Evolutionary conservation across 257 asterid species (phyloP).

Genomic region (Paulownia fortunei): DNA sequence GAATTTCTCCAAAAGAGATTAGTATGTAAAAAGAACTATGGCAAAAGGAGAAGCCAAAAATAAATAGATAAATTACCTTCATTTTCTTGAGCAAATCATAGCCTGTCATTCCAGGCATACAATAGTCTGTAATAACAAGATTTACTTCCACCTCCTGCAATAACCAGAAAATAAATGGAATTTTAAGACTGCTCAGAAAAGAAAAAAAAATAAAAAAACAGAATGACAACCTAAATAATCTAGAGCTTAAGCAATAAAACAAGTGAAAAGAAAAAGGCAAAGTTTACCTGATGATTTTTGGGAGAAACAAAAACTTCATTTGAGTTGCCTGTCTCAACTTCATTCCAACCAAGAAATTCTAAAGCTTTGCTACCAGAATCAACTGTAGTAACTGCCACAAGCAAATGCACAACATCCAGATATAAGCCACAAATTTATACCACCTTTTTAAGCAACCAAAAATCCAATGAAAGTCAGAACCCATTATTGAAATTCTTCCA

Average conservation of each 20-base stretch:
- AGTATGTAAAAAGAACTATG: not conserved
- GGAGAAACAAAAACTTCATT: constrained; percentile 35
- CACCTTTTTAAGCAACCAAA: not conserved
- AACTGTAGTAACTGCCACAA: constrained; percentile 56
- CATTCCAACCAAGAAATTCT: constrained; percentile 58
- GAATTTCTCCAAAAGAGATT: not conserved
- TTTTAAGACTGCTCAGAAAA: not conserved
- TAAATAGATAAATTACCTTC: constrained; percentile 42
- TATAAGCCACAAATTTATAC: not conserved
- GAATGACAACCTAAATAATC: not conserved
- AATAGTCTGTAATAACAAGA: constrained; percentile 65
- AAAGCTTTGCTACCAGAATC: constrained; percentile 69
- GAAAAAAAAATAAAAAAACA: not conserved
- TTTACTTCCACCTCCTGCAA: constrained; percentile 54
- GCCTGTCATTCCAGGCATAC: constrained; percentile 77
- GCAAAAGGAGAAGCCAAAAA: no score
- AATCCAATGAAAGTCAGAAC: not conserved
- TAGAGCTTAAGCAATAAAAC: not conserved
- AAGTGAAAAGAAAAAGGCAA: no score
- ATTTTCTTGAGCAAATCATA: constrained; percentile 70
- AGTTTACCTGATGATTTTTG: constrained; percentile 25
- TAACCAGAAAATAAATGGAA: not conserved
- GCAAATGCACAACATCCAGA: constrained; percentile 23
- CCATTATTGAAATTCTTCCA: not conserved
- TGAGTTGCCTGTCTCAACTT: constrained; percentile 29